Evolutionary conservation across 192 early-diverging fungal genomes (phyloP), one percentile per base, ranked within the genome.

Genomic region (Coemansia sp.): DNA sequence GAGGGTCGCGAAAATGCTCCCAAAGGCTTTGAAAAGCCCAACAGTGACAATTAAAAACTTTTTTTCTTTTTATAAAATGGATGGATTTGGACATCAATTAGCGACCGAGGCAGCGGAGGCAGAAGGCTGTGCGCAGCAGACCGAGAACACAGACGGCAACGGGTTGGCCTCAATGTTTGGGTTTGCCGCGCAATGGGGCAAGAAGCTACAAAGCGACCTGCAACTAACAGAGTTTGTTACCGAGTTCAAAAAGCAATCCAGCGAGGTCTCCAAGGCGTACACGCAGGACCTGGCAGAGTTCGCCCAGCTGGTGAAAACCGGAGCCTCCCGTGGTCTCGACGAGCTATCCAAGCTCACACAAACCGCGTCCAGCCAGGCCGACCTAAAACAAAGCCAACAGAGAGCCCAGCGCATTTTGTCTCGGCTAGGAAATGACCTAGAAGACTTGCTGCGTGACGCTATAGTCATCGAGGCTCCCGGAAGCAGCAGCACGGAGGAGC

Each of bases 1-100:
- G 76, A 83, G 43, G 80, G 80, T 6, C 80, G 80, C 40, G 63
- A 74, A 38, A 74, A 70, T 33, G 67, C 80, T 2, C 80, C 80
- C 26, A 61, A 70, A 51, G 79, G 67, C 23, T 78, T 63, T 57
- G 67, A 70, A 54, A 72, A 71, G 44, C 61, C 56, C 16, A 50
- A 47, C 37, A 58, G 38, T 41, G 41, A 49, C 63, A 58, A 57
- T 35, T 52, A 61, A 21, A n/a, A 15, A n/a, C 3, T 42, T 40
- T 35, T 37, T 42, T n/a, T 15, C 12, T 56, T 36, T 35, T 46
- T 52, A n/a, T 58, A 8, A 14, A 53, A 78, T 72, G 76, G 76
- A 78, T 41, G 68, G 55, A 18, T 70, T 63, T 42, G 35, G 55
- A 15, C 46, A 58, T 42, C 63, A 70, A 45, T 59, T 78, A 16